Conservation (phyloP, 2,329 filamentous ascomycete species). For the Trichoderma citrinoviride region DNA sequence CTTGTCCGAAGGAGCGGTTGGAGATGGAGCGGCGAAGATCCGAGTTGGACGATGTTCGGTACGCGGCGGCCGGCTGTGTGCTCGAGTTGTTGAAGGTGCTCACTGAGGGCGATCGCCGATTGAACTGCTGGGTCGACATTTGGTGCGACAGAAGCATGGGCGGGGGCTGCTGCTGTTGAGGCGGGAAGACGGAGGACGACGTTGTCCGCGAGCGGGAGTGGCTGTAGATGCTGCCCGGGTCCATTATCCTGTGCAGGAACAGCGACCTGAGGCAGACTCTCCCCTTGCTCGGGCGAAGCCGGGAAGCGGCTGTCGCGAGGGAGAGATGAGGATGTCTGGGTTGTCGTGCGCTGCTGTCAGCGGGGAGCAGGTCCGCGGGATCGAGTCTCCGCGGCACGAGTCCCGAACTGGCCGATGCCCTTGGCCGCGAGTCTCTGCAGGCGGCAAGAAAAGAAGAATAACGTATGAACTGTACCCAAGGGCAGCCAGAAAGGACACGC, state of each 20-base stretch:
- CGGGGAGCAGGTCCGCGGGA: not conserved
- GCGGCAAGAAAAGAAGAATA: not conserved
- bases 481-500: not conserved
- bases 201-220: constrained; percentile 57
- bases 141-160: constrained; percentile 27
- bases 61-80: constrained; percentile 57
- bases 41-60: constrained; percentile 53
- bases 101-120: constrained; percentile 61
- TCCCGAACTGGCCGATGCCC: not conserved
- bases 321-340: not conserved
- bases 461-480: not conserved
- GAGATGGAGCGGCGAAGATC: constrained; percentile 76
- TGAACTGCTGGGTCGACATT: constrained; percentile 26
- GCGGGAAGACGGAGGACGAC: constrained; percentile 53
- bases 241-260: constrained; percentile 25
- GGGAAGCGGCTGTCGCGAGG: not conserved
- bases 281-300: not conserved
- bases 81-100: constrained; percentile 71
- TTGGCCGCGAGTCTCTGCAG: not conserved
- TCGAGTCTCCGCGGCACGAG: not conserved
- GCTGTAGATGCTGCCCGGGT: constrained; percentile 43
- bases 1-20: constrained; percentile 65
- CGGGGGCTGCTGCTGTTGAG: constrained; percentile 31
- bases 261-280: not conserved
- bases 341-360: not conserved